These are phyloP conservation scores for Epichloe hybrida DNA, from an alignment of 2,329 filamentous ascomycete genomes.

Conservation along the genomic window DNA sequence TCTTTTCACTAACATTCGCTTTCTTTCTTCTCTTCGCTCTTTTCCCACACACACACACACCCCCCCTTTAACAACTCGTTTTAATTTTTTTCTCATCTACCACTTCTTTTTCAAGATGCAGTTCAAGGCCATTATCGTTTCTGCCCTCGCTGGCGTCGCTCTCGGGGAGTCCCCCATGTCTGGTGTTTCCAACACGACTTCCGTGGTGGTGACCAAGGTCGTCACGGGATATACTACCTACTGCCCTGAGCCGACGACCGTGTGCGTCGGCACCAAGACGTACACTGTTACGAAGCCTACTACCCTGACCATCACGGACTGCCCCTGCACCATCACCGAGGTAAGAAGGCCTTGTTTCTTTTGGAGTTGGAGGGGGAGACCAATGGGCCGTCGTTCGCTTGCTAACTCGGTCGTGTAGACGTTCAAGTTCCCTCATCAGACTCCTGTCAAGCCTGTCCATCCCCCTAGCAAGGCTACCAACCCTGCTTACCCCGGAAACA, in stretches of 20 bases:
- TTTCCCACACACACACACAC: not conserved
- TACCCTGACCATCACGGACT: conserved; percentile 41
- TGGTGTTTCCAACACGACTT: not conserved
- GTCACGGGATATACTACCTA: conserved; percentile 24
- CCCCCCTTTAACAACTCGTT: too few species aligned
- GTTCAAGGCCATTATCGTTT: conserved; percentile 1
- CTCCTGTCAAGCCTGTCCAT: conserved; percentile 1
- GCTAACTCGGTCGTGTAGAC: not conserved
- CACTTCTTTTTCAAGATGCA: not conserved
- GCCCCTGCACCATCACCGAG: conserved; percentile 34
- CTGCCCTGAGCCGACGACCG: conserved; percentile 34
- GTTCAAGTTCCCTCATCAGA: conserved; percentile 1
- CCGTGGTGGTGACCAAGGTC: conserved; percentile 18
- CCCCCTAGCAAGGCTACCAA: not conserved
- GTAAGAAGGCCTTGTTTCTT: conserved; percentile 9
- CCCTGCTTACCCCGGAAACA: not conserved
- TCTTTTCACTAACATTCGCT: too few species aligned
- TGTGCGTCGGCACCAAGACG: conserved; percentile 35
- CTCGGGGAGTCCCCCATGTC: not conserved
- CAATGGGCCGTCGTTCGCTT: too few species aligned
- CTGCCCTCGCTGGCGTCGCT: not conserved
- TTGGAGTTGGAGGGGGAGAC: too few species aligned
- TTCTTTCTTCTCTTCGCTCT: not conserved
- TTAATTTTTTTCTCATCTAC: too few species aligned
- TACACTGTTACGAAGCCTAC: conserved; percentile 42